Base-by-base conservation (phyloP, 768 basidiomycete species). In the Daedaleopsis sinensis region DNA sequence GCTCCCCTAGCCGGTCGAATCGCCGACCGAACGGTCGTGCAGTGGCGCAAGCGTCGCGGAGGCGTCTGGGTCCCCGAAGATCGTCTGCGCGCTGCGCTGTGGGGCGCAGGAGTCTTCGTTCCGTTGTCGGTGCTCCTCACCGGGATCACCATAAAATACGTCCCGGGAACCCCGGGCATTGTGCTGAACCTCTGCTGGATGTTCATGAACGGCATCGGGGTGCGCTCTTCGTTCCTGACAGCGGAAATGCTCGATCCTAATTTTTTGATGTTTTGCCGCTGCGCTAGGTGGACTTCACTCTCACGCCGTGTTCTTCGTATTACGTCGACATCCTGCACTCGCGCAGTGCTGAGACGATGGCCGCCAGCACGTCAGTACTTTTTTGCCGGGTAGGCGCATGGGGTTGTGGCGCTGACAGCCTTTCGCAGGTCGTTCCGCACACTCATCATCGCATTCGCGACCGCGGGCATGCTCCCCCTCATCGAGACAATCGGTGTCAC, bases 51-150 rank as follows among this genome's bases (percentile, higher is more conserved):
- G 49, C 69, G 74, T 6, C 81, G 87, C 23, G 78, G 78, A 0
- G 87, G 87, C 0, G 65, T 75, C 1, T 89, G 85, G 86, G 80
- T 83, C 46, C 88, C 88, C 0, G 88, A 91, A 70, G 90, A 89
- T 64, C 82, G 89, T 6, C 77, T 90, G 24, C 79, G 84, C 1
- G 86, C 79, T 1, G 75, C 81, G 1, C 68, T 84, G 37, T 64
- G 77, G 7, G 82, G 84, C 10, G 78, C 78, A 4, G 72, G 78
- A 0, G 36, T 83, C 18, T 73, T 89, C 32, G 75, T 82, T 4
- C 90, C 89, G 0, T 24, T 86, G 0, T 82, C 87, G 1, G 70
- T 86, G 2, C 68, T 84, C 0, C 52, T 73, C 0, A 78, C 77
- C 0, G 87, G 88, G 1, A 62, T 88, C 3, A 67, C 80, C n/a